A percentile compares a stretch with the other conserved stretches of the same genome.
Conservation (phyloP, 441 rosid genomes). For the Populus hybrid region DNA sequence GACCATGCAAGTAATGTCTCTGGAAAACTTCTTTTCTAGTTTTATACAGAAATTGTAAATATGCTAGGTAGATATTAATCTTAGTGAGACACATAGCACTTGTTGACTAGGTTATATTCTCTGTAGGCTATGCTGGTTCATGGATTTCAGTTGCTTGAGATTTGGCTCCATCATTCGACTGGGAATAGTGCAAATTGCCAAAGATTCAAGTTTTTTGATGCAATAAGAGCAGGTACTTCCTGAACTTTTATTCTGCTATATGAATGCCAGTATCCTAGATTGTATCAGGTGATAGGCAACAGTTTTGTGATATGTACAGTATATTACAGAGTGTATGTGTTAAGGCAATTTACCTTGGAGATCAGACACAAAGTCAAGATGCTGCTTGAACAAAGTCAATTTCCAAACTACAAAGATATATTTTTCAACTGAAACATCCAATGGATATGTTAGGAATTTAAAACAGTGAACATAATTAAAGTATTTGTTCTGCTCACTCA, state of each 20-base stretch:
- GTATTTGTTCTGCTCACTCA: background rate
- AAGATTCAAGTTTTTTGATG: slow-evolving; percentile 65
- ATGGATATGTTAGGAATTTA: background rate
- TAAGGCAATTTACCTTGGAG: background rate
- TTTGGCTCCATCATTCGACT: slow-evolving; percentile 80
- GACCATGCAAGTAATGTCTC: slow-evolving; percentile 79
- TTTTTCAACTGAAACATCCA: background rate
- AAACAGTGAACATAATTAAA: background rate
- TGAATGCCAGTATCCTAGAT: slow-evolving; percentile 5
- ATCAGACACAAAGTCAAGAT: background rate
- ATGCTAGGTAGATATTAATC: background rate
- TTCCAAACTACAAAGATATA: background rate
- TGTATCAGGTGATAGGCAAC: slow-evolving; percentile 14
- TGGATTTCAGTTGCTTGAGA: slow-evolving; percentile 95
- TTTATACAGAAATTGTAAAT: background rate
- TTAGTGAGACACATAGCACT: background rate
- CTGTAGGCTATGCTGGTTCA: slow-evolving; percentile 87
- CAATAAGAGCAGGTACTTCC: slow-evolving; percentile 67
- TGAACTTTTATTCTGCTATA: slow-evolving; percentile 15
- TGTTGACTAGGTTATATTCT: slow-evolving; percentile 8
- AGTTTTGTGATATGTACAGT: background rate
- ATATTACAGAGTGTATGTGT: background rate
- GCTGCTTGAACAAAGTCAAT: background rate
- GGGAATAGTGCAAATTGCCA: slow-evolving; percentile 58
- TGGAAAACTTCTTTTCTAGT: background rate